Conservation (phyloP, 179 eudicot species). For the Amaranthus tricolor region DNA sequence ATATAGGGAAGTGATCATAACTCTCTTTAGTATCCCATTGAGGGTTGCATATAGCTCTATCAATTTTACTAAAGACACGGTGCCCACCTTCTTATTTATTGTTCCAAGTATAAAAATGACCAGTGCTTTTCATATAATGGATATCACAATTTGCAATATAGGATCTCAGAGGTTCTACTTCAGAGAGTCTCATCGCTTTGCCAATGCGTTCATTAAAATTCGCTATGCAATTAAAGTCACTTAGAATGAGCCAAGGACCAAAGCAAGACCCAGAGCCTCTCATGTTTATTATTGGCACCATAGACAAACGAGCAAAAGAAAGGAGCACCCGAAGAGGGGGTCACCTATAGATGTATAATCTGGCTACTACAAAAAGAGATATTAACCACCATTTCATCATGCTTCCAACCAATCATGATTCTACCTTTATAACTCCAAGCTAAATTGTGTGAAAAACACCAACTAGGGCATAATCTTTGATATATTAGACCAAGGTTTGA, state of each 20-base stretch:
- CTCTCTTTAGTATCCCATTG: no score
- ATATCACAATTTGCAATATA: no score
- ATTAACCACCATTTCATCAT: not conserved
- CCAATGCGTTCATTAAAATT: not conserved
- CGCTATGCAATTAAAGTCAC: not conserved
- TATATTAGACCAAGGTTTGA: not conserved
- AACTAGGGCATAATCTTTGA: not conserved
- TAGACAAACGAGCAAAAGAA: not conserved
- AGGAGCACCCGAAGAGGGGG: not conserved
- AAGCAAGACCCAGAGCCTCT: no score
- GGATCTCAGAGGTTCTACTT: no score
- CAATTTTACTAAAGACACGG: no score
- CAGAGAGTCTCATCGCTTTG: no score
- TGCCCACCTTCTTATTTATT: no score
- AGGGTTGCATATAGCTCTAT: no score
- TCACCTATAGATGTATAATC: not conserved
- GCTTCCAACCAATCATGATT: not conserved
- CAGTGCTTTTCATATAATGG: no score
- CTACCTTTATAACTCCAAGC: not conserved
- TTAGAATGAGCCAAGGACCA: not conserved
- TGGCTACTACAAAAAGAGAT: not conserved
- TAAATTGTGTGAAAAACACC: not conserved
- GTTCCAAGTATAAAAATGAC: no score
- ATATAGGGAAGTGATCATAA: no score
- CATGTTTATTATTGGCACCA: not conserved